Base-by-base conservation (phyloP, 768 basidiomycete species). In the Hebeloma cylindrosporum region DNA sequence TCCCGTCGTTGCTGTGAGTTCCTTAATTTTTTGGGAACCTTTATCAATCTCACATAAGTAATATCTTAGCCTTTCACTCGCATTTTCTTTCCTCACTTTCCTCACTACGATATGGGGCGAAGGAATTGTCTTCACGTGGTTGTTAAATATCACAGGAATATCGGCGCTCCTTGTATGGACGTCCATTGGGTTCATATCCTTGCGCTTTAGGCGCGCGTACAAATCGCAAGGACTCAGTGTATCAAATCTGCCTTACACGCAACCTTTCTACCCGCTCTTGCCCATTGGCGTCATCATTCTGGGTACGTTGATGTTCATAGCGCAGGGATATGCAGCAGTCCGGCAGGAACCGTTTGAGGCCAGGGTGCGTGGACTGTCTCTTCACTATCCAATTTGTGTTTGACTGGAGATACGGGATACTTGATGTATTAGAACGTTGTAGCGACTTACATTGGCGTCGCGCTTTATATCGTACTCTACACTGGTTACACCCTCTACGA, bases 111-210 rank as follows among this genome's bases (percentile, higher is more conserved):
- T 82, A 48, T 81, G 79, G 79, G 74, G 78, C 11, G 67, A 72
- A 34, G 75, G 75, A 9, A 57, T 77, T 43, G 75, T 75, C 30
- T 79, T 81, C 51, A 73, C 70, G 2, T 79, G 77, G 83, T 66
- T 85, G 7, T 64, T 83, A 38, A 80, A 82, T 51, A 65, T 85
- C 40, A 80, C 79, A 6, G 82, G 84, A 30, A 79, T 86, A 33
- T 82, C 79, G 1, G 79, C 81, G 2, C 66, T 87, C 37, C 72
- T 86, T 47, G 80, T 82, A 30, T 87, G 85, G 83, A 75, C 73
- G 18, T 73, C 77, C 21, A 79, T 83, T 47, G 74, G 72, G 7
- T 13, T 68, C 23, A 79, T 78, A 25, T 78, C 74, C 4, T 57
- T 85, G 26, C 78, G 82, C 22, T 86, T 88, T 69, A 74, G 82